A percentile compares a stretch with the other conserved stretches of the same genome.
These are phyloP conservation scores for Solanum megistacrolobum DNA, from an alignment of 257 asterid species.

Conservation along the genomic window DNA sequence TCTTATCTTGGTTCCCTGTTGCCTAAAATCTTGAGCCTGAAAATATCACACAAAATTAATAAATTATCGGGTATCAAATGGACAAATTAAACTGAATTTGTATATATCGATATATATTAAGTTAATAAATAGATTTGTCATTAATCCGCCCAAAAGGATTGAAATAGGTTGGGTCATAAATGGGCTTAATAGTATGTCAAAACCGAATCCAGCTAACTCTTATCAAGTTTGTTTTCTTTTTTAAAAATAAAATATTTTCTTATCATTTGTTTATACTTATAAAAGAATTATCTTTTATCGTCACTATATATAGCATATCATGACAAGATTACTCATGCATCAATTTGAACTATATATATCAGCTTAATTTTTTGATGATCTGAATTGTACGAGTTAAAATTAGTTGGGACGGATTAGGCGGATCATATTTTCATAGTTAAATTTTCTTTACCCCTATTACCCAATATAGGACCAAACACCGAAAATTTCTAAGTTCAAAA, in stretches of 20 bases:
- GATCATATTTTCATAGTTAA: not conserved
- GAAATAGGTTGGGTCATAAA: not conserved
- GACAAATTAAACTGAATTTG: not conserved
- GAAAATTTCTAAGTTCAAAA: not conserved
- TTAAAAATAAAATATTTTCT: not conserved
- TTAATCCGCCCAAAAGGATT: not conserved
- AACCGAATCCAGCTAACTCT: not conserved
- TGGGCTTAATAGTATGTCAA: not conserved
- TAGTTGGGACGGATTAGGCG: not conserved
- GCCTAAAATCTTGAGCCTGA: conserved; percentile 46
- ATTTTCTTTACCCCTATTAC: not conserved
- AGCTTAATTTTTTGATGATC: not conserved
- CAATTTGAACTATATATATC: not conserved
- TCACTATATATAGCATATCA: not conserved
- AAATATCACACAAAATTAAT: not conserved
- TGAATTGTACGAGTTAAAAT: not conserved
- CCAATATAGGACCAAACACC: not conserved
- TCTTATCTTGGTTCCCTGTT: conserved; percentile 37
- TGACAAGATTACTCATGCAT: not conserved
- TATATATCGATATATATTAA: not conserved
- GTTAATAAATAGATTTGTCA: not conserved
- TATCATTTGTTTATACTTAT: not conserved
- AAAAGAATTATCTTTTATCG: not conserved
- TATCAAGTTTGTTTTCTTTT: not conserved
- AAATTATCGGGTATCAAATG: not conserved